A percentile compares a stretch with the other conserved stretches of the same genome.
Evolutionary conservation across 1,284 basidiomycete species (phyloP).

Genomic region (Fomitiporia mediterranea): DNA sequence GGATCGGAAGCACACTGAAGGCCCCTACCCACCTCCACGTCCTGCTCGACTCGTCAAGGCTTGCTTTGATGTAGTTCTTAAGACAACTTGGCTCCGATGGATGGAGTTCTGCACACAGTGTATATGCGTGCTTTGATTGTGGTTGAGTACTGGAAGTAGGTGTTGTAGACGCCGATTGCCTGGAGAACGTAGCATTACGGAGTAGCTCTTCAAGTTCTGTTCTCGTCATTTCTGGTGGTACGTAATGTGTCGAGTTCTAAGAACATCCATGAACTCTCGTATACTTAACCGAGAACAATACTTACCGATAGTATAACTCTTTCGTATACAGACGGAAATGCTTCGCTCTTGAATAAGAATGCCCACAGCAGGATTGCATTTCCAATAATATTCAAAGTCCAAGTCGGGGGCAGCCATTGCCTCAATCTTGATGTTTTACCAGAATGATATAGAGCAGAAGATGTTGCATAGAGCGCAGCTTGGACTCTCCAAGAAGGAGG

Average conservation of each 20-base stretch:
- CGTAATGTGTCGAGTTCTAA: constrained; percentile 18
- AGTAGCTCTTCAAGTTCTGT: constrained; percentile 13
- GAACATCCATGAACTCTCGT: not conserved
- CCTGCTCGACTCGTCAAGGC: constrained; percentile 8
- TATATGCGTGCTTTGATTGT: not conserved
- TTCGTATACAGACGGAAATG: constrained; percentile 18
- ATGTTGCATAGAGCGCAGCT: constrained; percentile 16
- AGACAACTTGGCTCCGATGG: constrained; percentile 19
- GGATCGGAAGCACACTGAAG: constrained; percentile 11
- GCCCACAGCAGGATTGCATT: constrained; percentile 22
- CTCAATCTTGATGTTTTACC: constrained; percentile 1
- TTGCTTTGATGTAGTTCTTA: constrained; percentile 18
- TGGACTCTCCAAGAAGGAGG: constrained; percentile 15
- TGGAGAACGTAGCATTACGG: not conserved
- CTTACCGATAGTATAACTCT: constrained; percentile 20
- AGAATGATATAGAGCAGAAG: constrained; percentile 16
- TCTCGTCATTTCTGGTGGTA: not conserved
- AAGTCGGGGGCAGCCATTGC: constrained; percentile 16
- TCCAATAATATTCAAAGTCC: constrained; percentile 18
- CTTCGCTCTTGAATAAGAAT: constrained; percentile 19
- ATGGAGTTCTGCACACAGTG: constrained; percentile 17
- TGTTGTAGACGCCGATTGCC: too few species aligned
- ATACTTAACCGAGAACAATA: not conserved
- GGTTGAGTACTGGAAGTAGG: not conserved
- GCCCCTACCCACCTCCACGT: constrained; percentile 17